phyloP scores from a whole-genome alignment of 352 stramenopile species.

The Phytophthora palmivora region DNA sequence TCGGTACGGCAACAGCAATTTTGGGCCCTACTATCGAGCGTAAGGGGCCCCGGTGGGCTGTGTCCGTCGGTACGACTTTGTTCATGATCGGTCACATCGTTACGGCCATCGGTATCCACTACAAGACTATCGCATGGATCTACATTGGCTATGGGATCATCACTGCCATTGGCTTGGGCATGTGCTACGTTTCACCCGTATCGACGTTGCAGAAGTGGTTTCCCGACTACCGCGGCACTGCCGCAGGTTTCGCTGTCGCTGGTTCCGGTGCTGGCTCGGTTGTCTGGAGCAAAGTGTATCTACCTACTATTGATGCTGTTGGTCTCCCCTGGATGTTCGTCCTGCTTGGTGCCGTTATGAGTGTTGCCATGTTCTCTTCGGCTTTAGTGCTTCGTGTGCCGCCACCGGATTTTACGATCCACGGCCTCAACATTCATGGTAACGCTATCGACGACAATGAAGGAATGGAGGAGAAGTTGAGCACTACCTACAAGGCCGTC shows the following conservation, averaged over 20 bases:
- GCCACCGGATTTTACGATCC: conserved; percentile 48
- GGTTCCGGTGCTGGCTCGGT: conserved; percentile 66
- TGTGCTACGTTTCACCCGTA: conserved; percentile 74
- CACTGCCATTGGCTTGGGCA: conserved; percentile 58
- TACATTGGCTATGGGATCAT: conserved; percentile 74
- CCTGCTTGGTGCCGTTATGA: conserved; percentile 50
- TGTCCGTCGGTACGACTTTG: conserved; percentile 49
- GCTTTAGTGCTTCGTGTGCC: conserved; percentile 56
- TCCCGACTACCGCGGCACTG: conserved; percentile 69
- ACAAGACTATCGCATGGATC: conserved; percentile 55
- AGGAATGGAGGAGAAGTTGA: conserved; percentile 42
- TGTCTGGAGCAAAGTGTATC: conserved; percentile 68
- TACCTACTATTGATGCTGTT: conserved; percentile 53
- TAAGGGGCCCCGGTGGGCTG: conserved; percentile 50
- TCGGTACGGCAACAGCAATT: conserved; percentile 56
- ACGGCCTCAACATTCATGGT: conserved; percentile 67
- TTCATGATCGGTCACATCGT: conserved; percentile 65
- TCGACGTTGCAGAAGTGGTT: conserved; percentile 78
- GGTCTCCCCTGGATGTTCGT: conserved; percentile 55
- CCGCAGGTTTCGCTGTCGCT: conserved; percentile 67
- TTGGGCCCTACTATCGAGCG: conserved; percentile 68
- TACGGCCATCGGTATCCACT: conserved; percentile 54
- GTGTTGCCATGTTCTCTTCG: conserved; percentile 47
- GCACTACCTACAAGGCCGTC: conserved; percentile 49
- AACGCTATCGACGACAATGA: conserved; percentile 47